Conservation (phyloP, 1,139 yeast species). For the Eremothecium cymbalariae region DNA sequence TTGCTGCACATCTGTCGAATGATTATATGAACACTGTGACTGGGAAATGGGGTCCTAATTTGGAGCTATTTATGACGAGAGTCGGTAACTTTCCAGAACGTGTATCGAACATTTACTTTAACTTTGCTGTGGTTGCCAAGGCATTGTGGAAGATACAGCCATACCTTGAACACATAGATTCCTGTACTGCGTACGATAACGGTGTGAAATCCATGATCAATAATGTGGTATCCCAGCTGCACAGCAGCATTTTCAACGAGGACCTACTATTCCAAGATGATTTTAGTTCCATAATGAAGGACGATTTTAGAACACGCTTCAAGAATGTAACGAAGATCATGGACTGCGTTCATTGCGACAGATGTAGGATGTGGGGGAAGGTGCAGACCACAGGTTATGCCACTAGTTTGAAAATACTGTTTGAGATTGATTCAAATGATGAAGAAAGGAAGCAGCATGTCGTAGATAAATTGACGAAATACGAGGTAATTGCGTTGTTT, state of each 20-base stretch:
- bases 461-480: slow-evolving; percentile 53
- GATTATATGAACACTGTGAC: slow-evolving; percentile 69
- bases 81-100: slow-evolving; percentile 90
- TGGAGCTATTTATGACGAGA: slow-evolving; percentile 74
- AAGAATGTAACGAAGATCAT: slow-evolving; percentile 84
- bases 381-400: slow-evolving; percentile 96
- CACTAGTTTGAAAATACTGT: slow-evolving; percentile 81
- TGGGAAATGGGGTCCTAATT: slow-evolving; percentile 77
- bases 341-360: slow-evolving; percentile 98
- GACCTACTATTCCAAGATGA: slow-evolving; percentile 45
- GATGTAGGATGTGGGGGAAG: slow-evolving; percentile 97
- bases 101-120: slow-evolving; percentile 80
- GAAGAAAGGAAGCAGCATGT: slow-evolving; percentile 37
- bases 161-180: slow-evolving; percentile 42
- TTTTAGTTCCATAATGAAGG: slow-evolving; percentile 39
- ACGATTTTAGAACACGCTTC: slow-evolving; percentile 78
- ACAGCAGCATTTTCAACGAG: slow-evolving; percentile 50
- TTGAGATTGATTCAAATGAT: slow-evolving; percentile 50
- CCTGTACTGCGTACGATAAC: slow-evolving; percentile 43
- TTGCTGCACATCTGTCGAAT: slow-evolving; percentile 85
- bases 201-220: slow-evolving; percentile 40
- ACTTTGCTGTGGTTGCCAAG: slow-evolving; percentile 80
- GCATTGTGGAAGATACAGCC: slow-evolving; percentile 60
- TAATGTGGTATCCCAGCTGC: slow-evolving; percentile 37
- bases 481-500: slow-evolving; percentile 81